Base-by-base conservation (phyloP, 805 yeast species). In the Suhomyces kilbournensis region DNA sequence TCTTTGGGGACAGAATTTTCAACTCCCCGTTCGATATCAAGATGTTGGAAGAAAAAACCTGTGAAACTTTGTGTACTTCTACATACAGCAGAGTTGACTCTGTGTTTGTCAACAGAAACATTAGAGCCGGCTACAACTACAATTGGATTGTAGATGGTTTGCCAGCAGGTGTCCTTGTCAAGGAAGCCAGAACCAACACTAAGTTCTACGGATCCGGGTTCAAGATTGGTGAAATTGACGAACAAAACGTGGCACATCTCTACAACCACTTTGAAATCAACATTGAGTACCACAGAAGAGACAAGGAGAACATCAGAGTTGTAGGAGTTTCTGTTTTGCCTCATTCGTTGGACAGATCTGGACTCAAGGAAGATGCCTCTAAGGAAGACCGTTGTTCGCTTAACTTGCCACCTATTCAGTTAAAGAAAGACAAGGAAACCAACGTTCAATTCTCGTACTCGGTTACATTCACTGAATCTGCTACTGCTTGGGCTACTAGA, bases 101-200 rank as follows among this genome's bases (percentile, higher is more conserved):
- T 3, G 76, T 78, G 4, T 92, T 93, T 64, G 88, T 92, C 47
- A 85, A 86, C 65, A 79, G 88, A 61, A 81, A 88, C 62, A 88
- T 94, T 59, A 78, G 84, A 58, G 90, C 92, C 46, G 92, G 91
- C 2, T 94, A 89, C 68, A 82, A 79, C 64, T 89, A 90, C 69
- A 93, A 93, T 67, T 93, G 98, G 98, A 76, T 92, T 49, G 74
- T 94, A 52, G 99, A 94, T 67, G 97, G 97, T 1, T 81, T 94
- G 60, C 99, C 99, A 9, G 96, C 91, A 6, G 97, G 97, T 3
- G 83, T 81, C 62, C 65, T 69, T 48, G 72, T 83, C 23, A 64
- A 68, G 46, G 93, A 88, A 61, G 65, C 67, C 50, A 79, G 81
- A 61, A 85, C 93, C 3, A 63, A 82, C 9, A 60, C 84, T 4